Percentiles rank a stretch among this genome's conserved stretches.
Evolutionary conservation across 2,329 filamentous ascomycete species (phyloP).

Genomic region (Cadophora gregata): DNA sequence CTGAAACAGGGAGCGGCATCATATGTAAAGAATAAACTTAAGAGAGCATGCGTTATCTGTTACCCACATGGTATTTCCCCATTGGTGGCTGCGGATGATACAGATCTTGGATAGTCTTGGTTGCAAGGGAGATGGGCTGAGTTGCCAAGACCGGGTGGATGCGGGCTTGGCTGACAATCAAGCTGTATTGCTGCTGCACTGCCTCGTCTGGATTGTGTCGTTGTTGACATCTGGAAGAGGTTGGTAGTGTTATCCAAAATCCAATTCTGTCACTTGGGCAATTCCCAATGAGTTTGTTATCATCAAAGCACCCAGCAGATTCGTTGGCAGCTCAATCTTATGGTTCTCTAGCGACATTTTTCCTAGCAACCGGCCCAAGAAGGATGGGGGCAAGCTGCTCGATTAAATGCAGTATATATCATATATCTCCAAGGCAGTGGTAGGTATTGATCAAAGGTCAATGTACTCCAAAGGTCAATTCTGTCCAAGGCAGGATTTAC

Average conservation of each 20-base stretch:
- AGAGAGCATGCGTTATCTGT: background rate
- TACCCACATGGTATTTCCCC: background rate
- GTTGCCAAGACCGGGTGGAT: background rate
- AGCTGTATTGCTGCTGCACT: background rate
- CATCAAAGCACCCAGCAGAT: too few species aligned
- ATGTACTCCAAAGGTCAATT: too few species aligned
- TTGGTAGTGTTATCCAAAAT: too few species aligned
- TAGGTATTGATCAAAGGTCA: too few species aligned
- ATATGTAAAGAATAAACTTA: background rate
- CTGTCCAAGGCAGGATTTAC: background rate
- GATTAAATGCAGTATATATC: too few species aligned
- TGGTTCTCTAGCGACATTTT: too few species aligned
- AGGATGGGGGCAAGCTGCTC: too few species aligned
- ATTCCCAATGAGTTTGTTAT: too few species aligned
- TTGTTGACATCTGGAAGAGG: background rate
- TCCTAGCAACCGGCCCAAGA: too few species aligned
- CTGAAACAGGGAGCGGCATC: background rate
- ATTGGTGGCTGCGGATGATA: slow-evolving; percentile 3
- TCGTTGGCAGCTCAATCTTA: too few species aligned
- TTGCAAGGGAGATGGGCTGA: background rate
- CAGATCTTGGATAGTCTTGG: slow-evolving; percentile 2
- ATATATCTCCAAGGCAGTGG: too few species aligned
- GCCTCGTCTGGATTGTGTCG: background rate
- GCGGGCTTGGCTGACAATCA: background rate
- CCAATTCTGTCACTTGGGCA: too few species aligned